A percentile compares a stretch with the other conserved stretches of the same genome.
Evolutionary conservation across 1,284 basidiomycete genomes (phyloP).

Genomic region (Coniferiporia sulphurascens): DNA sequence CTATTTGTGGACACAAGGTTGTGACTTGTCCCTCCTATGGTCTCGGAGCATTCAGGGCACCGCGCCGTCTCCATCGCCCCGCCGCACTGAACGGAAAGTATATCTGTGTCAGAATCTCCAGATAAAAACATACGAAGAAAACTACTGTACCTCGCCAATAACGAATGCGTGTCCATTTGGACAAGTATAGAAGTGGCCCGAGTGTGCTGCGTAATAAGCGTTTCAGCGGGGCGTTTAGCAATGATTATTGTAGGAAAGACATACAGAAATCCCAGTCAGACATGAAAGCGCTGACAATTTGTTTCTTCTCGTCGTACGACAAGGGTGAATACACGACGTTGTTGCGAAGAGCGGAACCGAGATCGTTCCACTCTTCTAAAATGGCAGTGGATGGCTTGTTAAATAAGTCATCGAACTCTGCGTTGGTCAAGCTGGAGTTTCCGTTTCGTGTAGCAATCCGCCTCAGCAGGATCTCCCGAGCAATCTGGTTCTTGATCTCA

Average conservation of each 20-base stretch:
- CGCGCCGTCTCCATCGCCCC: constrained; percentile 12
- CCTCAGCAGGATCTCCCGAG: constrained; percentile 19
- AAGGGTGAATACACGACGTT: constrained; percentile 38
- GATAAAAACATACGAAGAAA: constrained; percentile 8
- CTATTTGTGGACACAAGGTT: constrained; percentile 8
- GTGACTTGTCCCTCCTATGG: constrained; percentile 14
- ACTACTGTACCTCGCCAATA: constrained; percentile 41
- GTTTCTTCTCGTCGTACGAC: constrained; percentile 42
- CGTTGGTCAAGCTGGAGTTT: too few species aligned
- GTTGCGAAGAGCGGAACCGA: constrained; percentile 1
- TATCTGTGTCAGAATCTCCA: background rate
- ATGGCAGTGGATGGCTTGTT: background rate
- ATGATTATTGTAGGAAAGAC: constrained; percentile 15
- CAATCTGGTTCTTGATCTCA: constrained; percentile 29
- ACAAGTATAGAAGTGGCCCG: constrained; percentile 49
- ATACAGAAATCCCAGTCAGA: constrained; percentile 33
- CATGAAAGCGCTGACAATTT: constrained; percentile 40
- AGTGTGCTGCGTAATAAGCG: constrained; percentile 29
- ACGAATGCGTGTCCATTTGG: constrained; percentile 46
- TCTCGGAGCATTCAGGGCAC: constrained; percentile 16
- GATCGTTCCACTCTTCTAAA: constrained; percentile 1
- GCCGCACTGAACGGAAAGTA: constrained; percentile 9
- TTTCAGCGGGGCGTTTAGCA: background rate
- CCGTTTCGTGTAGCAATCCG: background rate
- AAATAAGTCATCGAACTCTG: background rate